Base-by-base conservation (phyloP, 2,329 filamentous ascomycete species). In the Grosmannia penicillata region DNA sequence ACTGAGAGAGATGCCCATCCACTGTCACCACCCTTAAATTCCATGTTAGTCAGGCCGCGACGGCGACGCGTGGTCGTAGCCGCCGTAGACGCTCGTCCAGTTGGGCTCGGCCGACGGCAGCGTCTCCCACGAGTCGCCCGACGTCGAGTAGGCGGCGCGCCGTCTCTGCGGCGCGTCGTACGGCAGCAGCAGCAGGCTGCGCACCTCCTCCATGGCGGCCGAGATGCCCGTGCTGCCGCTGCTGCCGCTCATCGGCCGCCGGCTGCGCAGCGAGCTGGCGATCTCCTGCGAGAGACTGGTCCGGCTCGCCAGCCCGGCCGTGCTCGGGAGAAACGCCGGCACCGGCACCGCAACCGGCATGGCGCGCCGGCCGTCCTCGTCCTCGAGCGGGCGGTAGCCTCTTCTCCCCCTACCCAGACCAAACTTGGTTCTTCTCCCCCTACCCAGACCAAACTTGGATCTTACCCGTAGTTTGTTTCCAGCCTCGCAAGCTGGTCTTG, bases 71-170 rank as follows among this genome's bases (percentile, higher is more conserved):
- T 33, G 38, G 14, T 43, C 36, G 28, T 37, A 48, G 8, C n/a
- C n/a, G n/a, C n/a, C n/a, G n/a, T n/a, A n/a, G n/a, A 46, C 15
- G 35, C 44, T 46, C 2, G 38, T 43, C 46, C 46, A 46, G 44
- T 47, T 47, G 27, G 42, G 42, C 42, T 43, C 42, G 29, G 26
- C 38, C 17, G 46, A 46, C 10, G 33, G 13, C 37, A 46, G 25
- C 14, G 46, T 48, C 30, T 43, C 44, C 46, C 46, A 48, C 5
- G 46, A 48, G 22, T 30, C 34, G 29, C 40, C 40, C 27, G 45
- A 44, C 17, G 34, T 29, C 9, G 39, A 23, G 4, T 28, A n/a
- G n/a, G n/a, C n/a, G n/a, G n/a, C n/a, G n/a, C n/a, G n/a, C n/a
- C n/a, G n/a, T n/a, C n/a, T n/a, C n/a, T n/a, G n/a, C n/a, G 41